Base-by-base conservation (phyloP, 352 stramenopile genomes). In the Chrysophaeum taylorii region DNA sequence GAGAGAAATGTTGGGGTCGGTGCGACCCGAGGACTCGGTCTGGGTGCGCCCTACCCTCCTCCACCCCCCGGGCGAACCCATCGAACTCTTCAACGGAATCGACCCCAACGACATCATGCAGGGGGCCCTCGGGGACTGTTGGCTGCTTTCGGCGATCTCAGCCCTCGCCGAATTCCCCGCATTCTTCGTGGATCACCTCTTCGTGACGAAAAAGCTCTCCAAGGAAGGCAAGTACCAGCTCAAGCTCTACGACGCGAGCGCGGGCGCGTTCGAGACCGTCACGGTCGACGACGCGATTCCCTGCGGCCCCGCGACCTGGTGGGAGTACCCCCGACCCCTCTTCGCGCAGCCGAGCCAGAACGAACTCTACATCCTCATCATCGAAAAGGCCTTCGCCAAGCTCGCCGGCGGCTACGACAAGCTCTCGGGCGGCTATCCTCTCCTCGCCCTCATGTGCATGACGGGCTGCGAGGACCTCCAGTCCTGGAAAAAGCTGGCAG, bases 101-200 rank as follows among this genome's bases (percentile, higher is more conserved):
- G 81, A 84, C 64, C 78, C 83, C 1, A 69, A 69, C 57, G 86
- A 92, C 73, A 79, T 90, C 63, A 82, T 85, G 64, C 86, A 92
- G 70, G 86, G 86, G 42, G 77, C 70, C 18, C 76, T 85, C 29
- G 86, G 86, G 23, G 84, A 92, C 73, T 92, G 86, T 76, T 92
- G 86, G 86, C 80, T 92, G 43, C 77, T 92, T 25, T 82, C 84
- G 15, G 84, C 84, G 35, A 76, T 90, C 70, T 83, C 84, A 21
- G 83, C 84, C 60, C 82, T 87, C 37, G 82, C 82, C 53, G 82
- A 88, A 68, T 87, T 86, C 68, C 83, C 84, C 9, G 85, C 41
- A 29, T 43, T 73, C 5, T 50, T 73, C 7, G 69, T 70, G 37
- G 25, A 67, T 1, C 1, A 31, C 7, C 68, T 73, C n/a, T n/a